These are phyloP conservation scores for Rhinocladiella similis DNA, from an alignment of 2,329 filamentous ascomycete species.

Conservation along the genomic window DNA sequence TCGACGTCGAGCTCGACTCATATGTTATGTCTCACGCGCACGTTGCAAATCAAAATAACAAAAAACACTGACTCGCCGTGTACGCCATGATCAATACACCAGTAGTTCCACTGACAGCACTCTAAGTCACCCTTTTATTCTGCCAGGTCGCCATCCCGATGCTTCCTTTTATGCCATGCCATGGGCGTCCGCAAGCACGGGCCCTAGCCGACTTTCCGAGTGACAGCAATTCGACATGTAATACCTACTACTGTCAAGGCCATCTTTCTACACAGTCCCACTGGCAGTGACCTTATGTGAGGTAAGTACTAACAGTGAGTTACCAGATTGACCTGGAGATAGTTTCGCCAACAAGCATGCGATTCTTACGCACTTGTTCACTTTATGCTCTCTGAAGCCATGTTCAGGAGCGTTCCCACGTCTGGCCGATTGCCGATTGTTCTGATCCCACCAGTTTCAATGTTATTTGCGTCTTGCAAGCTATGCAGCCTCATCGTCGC, in stretches of 20 bases:
- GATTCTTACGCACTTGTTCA: too few relatives aligned
- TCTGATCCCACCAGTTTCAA: too few relatives aligned
- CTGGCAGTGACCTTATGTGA: neutral
- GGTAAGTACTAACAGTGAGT: neutral
- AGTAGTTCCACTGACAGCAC: slow-evolving; percentile 20
- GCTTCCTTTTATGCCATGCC: neutral
- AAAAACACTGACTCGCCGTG: slow-evolving; percentile 21
- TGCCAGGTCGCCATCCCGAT: slow-evolving; percentile 6
- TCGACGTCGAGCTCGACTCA: slow-evolving; percentile 23
- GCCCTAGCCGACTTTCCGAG: neutral
- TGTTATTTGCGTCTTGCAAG: too few relatives aligned
- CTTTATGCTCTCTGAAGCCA: too few relatives aligned
- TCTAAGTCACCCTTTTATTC: slow-evolving; percentile 9
- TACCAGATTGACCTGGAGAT: too few relatives aligned
- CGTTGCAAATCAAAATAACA: slow-evolving; percentile 19
- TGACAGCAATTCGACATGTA: slow-evolving; percentile 2
- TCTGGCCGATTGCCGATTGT: too few relatives aligned
- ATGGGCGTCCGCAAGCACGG: neutral
- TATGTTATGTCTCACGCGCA: slow-evolving; percentile 21
- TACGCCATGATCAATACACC: slow-evolving; percentile 22
- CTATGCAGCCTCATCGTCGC: too few relatives aligned
- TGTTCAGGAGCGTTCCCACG: too few relatives aligned
- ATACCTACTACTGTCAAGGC: neutral
- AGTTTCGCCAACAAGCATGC: too few relatives aligned
- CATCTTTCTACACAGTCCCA: neutral